Evolutionary conservation across 495 filamentous ascomycete species (phyloP).

Genomic region (Podospora didyma): DNA sequence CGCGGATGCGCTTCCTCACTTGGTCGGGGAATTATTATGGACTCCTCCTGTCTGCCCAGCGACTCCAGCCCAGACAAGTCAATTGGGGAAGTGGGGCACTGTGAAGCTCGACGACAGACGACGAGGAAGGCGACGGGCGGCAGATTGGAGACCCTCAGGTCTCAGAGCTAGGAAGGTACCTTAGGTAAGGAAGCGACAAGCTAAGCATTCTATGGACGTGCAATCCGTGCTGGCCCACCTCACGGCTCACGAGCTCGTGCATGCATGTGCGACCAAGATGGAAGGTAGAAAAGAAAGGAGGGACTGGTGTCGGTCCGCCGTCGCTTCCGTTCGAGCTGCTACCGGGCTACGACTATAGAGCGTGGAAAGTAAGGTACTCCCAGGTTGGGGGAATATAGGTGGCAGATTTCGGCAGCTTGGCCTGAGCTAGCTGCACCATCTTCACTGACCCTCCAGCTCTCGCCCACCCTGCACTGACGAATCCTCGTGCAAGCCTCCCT

Average conservation of each 20-base stretch:
- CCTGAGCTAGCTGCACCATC: too few relatives aligned
- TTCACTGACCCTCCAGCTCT: too few relatives aligned
- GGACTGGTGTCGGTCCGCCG: too few relatives aligned
- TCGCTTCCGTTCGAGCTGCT: too few relatives aligned
- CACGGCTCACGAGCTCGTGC: constrained; percentile 1
- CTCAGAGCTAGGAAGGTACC: too few relatives aligned
- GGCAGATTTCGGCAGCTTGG: too few relatives aligned
- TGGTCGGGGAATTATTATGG: constrained; percentile 6
- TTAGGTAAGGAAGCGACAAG: not conserved
- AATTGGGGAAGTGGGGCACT: constrained; percentile 16
- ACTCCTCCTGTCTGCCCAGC: not conserved
- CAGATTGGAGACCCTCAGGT: not conserved
- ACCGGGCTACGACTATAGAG: too few relatives aligned
- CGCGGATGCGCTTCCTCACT: not conserved
- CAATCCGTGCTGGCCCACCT: too few relatives aligned
- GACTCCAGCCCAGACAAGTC: not conserved
- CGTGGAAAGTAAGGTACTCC: too few relatives aligned
- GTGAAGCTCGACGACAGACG: not conserved
- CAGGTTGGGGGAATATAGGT: too few relatives aligned
- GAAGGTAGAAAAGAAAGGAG: too few relatives aligned
- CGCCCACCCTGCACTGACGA: not conserved
- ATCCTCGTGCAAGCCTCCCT: constrained; percentile 10
- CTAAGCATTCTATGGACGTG: not conserved
- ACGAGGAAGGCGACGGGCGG: not conserved
- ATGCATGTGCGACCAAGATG: not conserved